A percentile compares a stretch with the other conserved stretches of the same genome.
These are phyloP conservation scores for Gremmenia infestans DNA, from an alignment of 2,329 filamentous ascomycete genomes.

Conservation along the genomic window DNA sequence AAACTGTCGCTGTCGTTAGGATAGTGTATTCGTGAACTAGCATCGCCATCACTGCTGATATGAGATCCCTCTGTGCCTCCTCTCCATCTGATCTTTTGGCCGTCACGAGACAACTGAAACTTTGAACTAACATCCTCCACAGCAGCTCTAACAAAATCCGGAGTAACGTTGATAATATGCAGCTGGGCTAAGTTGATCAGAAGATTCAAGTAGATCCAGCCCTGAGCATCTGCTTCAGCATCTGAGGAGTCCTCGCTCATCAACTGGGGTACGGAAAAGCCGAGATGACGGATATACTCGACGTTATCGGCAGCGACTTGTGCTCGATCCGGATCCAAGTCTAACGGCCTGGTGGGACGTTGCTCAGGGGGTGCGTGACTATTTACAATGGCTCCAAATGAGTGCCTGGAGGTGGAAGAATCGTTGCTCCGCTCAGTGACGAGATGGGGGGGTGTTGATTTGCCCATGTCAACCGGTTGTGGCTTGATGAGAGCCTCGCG, in stretches of 20 bases:
- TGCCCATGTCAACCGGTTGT: conserved; percentile 16
- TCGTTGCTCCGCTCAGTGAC: conserved; percentile 20
- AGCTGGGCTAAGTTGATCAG: conserved; percentile 78
- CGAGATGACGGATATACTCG: conserved; percentile 71
- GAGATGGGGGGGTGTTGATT: conserved; percentile 2
- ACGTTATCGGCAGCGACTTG: conserved; percentile 75
- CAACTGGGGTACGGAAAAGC: conserved; percentile 56
- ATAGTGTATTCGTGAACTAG: conserved; percentile 41
- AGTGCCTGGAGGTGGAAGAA: conserved; percentile 20
- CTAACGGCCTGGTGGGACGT: conserved; percentile 68
- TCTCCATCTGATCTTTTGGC: conserved; percentile 74
- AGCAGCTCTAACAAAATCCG: conserved; percentile 69
- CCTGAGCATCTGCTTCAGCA: conserved; percentile 58
- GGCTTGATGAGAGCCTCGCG: conserved; percentile 38
- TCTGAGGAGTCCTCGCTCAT: conserved; percentile 42
- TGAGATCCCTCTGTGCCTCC: conserved; percentile 62
- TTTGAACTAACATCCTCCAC: conserved; percentile 66
- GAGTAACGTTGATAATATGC: conserved; percentile 78
- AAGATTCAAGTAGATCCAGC: conserved; percentile 80
- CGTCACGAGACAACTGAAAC: conserved; percentile 73
- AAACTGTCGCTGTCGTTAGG: conserved; percentile 20
- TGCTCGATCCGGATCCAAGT: conserved; percentile 72
- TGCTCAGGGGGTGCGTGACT: conserved; percentile 53
- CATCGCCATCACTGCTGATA: conserved; percentile 59
- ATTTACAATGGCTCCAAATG: conserved; percentile 10